phyloP scores from a whole-genome alignment of 2,329 filamentous ascomycete species.

The Fusarium irregulare region DNA sequence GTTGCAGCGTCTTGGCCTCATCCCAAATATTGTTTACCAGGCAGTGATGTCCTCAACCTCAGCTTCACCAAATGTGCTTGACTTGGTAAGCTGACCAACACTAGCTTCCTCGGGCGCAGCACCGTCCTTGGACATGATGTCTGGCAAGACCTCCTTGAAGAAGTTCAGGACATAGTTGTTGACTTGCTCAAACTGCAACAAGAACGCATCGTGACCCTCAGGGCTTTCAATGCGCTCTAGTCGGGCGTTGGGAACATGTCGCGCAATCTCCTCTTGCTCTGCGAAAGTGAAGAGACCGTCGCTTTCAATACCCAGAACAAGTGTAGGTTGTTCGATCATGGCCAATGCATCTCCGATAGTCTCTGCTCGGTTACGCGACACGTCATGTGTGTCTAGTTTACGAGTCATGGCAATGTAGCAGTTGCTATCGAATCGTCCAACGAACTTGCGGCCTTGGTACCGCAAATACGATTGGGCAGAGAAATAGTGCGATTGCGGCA shows the following conservation, averaged over 20 bases:
- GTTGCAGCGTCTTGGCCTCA: not conserved
- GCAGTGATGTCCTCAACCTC: constrained; percentile 97
- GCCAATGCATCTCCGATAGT: constrained; percentile 79
- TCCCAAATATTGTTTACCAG: constrained; percentile 68
- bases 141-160: constrained; percentile 81
- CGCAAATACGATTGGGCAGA: constrained; percentile 97
- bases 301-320: constrained; percentile 94
- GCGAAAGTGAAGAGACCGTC: constrained; percentile 97
- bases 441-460: constrained; percentile 96
- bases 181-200: constrained; percentile 97
- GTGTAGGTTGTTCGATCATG: constrained; percentile 85
- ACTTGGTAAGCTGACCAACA: constrained; percentile 78
- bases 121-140: constrained; percentile 81
- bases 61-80: constrained; percentile 92
- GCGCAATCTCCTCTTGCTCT: constrained; percentile 92
- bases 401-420: constrained; percentile 99
- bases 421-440: constrained; percentile 96
- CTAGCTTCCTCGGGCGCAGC: constrained; percentile 61
- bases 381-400: constrained; percentile 96
- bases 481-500: constrained; percentile 84
- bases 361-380: constrained; percentile 79
- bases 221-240: constrained; percentile 91
- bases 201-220: constrained; percentile 95
- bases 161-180: constrained; percentile 89
- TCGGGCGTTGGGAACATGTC: constrained; percentile 79